phyloP scores from a whole-genome alignment of 768 basidiomycete species.

The Hygrocybe coccinea region DNA sequence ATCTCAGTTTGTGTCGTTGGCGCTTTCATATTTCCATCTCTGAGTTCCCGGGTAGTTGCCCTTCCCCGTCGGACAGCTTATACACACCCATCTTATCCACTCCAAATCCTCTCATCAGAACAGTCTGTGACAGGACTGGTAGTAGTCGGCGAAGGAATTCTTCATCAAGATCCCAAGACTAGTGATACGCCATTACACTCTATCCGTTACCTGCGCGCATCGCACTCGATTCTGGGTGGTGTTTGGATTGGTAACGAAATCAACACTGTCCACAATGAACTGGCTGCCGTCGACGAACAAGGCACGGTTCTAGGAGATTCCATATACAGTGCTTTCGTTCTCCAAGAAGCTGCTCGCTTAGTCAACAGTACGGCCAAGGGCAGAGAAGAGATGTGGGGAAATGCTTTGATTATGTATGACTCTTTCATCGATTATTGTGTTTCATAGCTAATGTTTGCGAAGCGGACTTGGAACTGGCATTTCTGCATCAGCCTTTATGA shows the following conservation, averaged over 20 bases:
- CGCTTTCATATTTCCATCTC: constrained; percentile 30
- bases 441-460: constrained; percentile 13
- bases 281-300: constrained; percentile 45
- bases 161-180: constrained; percentile 30
- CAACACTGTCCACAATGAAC: constrained; percentile 37
- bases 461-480: constrained; percentile 90
- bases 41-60: constrained; percentile 55
- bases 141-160: constrained; percentile 69
- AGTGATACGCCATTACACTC: constrained; percentile 40
- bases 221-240: constrained; percentile 64
- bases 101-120: constrained; percentile 63
- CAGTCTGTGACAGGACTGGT: constrained; percentile 77
- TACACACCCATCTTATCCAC: constrained; percentile 46
- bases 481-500: constrained; percentile 67
- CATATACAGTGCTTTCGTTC: constrained; percentile 76
- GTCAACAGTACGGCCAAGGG: constrained; percentile 47
- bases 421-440: constrained; percentile 6
- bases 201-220: constrained; percentile 56
- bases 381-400: constrained; percentile 36
- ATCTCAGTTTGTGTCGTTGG: constrained; percentile 33
- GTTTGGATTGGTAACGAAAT: constrained; percentile 68
- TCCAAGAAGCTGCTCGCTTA: constrained; percentile 82
- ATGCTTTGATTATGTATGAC: constrained; percentile 69
- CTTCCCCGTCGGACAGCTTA: constrained; percentile 50
- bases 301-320: constrained; percentile 64